Evolutionary conservation across 2,329 filamentous ascomycete genomes (phyloP), one percentile per base, ranked within the genome.

Genomic region (Botrytis porri): DNA sequence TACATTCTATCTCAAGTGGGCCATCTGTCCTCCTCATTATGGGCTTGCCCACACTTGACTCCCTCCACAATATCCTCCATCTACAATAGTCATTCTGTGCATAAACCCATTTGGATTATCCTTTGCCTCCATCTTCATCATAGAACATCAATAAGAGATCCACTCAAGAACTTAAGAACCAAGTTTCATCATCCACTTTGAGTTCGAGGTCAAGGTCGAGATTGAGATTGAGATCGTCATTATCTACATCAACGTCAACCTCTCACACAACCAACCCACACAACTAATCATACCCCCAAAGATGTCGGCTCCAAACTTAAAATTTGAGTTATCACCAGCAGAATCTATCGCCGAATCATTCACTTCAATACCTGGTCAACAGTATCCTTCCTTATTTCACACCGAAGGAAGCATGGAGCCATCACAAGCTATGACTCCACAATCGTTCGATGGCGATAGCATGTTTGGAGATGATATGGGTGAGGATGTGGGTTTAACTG

Each of bases 261-360:
- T 54, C n/a, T 41, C 12, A 69, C n/a, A 25, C 29, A 29, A 37
- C 25, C 48, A 18, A n/a, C 29, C 41, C 18, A 41, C 18, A 57
- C 25, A 14, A 14, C 14, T 5, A 16, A n/a, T n/a, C 48, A 54
- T 16, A 16, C 25, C 5, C 8, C 45, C 41, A 70, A 75, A 54
- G 39, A 77, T 75, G 75, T 75, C 74, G 35, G 75, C 78, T 48
- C 77, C 78, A 59, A 73, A 78, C 10, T 74, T 81, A 71, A 81
- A 81, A 73, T 81, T 78, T 74, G 80, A 81, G 77, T 74, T 79
- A 43, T 81, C 79, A 41, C 80, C 80, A 0, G 74, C 73, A 20
- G 78, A 80, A 32, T 80, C 78, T 70, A 73, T 80, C 14, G 77
- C 78, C 16, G 80, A 81, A 71, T 80, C 78, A 69, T 81, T 81